Evolutionary conservation across 225 moss, liverwort and hornwort genomes (phyloP).

Genomic region (Lunularia cruciata): DNA sequence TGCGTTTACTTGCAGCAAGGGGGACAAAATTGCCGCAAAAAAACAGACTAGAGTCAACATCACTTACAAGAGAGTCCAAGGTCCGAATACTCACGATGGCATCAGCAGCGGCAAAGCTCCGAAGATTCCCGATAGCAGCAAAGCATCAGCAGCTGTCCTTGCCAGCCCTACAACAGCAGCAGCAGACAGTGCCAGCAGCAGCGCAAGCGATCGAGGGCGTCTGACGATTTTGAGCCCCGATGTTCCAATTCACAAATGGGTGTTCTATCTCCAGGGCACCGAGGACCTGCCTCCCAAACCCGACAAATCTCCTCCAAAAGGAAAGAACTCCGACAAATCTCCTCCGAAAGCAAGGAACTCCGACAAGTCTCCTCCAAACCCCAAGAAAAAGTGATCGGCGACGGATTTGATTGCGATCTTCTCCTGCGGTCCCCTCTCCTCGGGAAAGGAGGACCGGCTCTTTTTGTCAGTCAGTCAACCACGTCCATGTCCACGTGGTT

Average conservation of each 20-base stretch:
- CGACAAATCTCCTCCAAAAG: constrained; percentile 27
- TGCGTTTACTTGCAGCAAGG: constrained; percentile 52
- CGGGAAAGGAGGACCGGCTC: too few species aligned
- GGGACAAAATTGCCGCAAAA: constrained; percentile 67
- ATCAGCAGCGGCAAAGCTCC: not conserved
- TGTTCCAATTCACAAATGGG: constrained; percentile 38
- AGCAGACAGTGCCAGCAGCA: not conserved
- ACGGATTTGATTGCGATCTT: not conserved
- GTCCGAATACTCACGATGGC: not conserved
- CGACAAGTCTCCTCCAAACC: not conserved
- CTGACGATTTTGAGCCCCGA: constrained; percentile 41
- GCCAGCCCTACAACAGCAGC: not conserved
- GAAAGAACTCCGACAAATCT: constrained; percentile 13
- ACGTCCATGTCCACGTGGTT: too few species aligned
- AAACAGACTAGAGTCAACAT: constrained; percentile 58
- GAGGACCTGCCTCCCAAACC: constrained; percentile 30
- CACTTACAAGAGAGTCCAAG: constrained; percentile 42
- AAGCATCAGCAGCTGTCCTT: too few species aligned
- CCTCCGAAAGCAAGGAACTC: constrained; percentile 12
- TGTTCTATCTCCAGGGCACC: constrained; percentile 41
- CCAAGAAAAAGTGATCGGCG: not conserved
- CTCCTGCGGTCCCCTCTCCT: too few species aligned
- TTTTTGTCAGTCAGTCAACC: too few species aligned
- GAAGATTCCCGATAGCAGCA: not conserved
- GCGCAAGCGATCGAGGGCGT: constrained; percentile 36